phyloP scores from a whole-genome alignment of 352 stramenopile genomes.

The Phytophthora pisi region DNA sequence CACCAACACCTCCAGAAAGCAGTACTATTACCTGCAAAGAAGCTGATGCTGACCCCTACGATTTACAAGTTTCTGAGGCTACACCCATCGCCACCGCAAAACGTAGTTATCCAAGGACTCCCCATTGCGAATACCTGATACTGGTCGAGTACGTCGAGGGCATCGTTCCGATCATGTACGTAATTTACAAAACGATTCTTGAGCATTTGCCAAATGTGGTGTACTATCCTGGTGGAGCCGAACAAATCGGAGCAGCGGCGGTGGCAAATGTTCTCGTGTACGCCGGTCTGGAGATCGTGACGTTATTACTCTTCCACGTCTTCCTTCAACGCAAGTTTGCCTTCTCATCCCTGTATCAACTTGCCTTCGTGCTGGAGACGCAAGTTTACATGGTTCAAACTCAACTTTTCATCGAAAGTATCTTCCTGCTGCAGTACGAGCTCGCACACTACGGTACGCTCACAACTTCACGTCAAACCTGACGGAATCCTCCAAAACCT shows the following conservation, averaged over 20 bases:
- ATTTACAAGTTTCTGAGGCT: not conserved
- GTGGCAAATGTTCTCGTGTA: not conserved
- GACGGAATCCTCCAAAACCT: not conserved
- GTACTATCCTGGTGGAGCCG: not conserved
- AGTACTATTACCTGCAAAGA: not conserved
- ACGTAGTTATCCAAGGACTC: not conserved
- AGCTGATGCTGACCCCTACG: not conserved
- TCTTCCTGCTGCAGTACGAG: not conserved
- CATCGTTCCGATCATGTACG: not conserved
- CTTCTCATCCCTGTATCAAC: not conserved
- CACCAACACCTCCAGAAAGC: not conserved
- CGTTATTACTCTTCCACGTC: not conserved
- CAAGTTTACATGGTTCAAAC: not conserved
- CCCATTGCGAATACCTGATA: constrained; percentile 1
- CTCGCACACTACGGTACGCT: not conserved
- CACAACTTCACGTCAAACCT: too few relatives aligned
- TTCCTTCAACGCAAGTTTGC: not conserved
- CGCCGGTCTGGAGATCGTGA: not conserved
- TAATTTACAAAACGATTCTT: not conserved
- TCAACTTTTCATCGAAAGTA: not conserved
- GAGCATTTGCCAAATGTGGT: not conserved
- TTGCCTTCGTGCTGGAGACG: not conserved
- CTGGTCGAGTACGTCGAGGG: not conserved
- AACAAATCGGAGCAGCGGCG: not conserved
- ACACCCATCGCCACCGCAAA: not conserved